Base-by-base conservation (phyloP, 1,139 yeast genomes). In the Candida anutae region DNA sequence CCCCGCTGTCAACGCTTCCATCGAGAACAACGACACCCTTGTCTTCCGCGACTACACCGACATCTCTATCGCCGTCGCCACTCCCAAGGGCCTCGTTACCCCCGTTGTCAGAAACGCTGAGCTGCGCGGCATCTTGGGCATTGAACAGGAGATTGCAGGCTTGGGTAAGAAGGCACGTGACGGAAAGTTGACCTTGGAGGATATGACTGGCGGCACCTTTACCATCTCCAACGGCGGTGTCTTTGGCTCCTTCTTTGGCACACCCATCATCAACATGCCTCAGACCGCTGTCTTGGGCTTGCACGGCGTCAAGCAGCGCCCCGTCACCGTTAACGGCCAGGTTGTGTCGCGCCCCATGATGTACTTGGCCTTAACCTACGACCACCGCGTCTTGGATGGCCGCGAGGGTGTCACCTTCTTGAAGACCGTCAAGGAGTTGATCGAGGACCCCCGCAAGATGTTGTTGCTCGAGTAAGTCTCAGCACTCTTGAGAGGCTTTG, bases 141-240 rank as follows among this genome's bases (percentile, higher is more conserved):
- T 90, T 45, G 99, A 90, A 66, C 60, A 79, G 50, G 96, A 85
- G 60, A 88, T 90, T 44, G 54, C 77, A 34, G 62, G 65, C 44
- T 72, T 90, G 52, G 94, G 97, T 62, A 69, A 69, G 56, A 90
- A 87, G 67, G 98, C 98, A 40, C 84, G 98, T 62, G 97, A 90
- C 55, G 93, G 93, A 53, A 88, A 90, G 68, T 75, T 90, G 53
- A 83, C 97, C 33, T 68, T 90, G 45, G 99, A 90, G 69, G 99
- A 90, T 61, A 90, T 93, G 98, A 77, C 96, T 37, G 98, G 99
- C 58, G 99, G 99, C 60, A 88, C 97, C 37, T 88, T 90, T 70
- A 90, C 99, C 52, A 90, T 90, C 51, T 90, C 98, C 35, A 90
- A 90, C 67, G 99, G 99, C 58, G 99, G 99, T 60, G 96, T 90